Conservation (phyloP, 306 rosid genomes). For the Acmispon strigosus region DNA sequence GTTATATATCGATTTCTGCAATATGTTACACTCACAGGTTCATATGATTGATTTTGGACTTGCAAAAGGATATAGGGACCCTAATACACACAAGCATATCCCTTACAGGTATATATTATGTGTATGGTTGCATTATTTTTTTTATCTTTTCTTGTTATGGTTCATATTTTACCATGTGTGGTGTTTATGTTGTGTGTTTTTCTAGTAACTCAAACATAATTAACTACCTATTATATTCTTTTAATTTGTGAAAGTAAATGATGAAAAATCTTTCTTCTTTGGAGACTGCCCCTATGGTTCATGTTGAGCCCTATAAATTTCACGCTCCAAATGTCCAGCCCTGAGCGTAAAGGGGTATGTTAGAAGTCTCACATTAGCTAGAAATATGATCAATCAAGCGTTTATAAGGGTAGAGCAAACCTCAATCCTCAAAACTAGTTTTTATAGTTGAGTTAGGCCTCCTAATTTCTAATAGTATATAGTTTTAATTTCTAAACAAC, state of each 20-base stretch:
- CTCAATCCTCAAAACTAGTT: too few species aligned
- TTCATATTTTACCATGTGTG: background rate
- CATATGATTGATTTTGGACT: constrained; percentile 78
- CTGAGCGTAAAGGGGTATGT: too few species aligned
- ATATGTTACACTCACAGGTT: constrained; percentile 35
- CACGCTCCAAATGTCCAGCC: too few species aligned
- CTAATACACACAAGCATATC: constrained; percentile 61
- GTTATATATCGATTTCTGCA: background rate
- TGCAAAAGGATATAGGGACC: constrained; percentile 59
- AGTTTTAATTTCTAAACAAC: background rate
- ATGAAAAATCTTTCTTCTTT: background rate
- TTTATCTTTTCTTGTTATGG: background rate
- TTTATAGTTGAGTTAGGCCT: too few species aligned
- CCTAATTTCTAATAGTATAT: too few species aligned
- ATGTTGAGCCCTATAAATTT: too few species aligned
- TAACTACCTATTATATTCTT: background rate
- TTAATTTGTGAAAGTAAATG: background rate
- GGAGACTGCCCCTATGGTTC: too few species aligned
- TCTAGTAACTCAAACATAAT: background rate
- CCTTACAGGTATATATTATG: constrained; percentile 47
- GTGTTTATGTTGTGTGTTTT: background rate
- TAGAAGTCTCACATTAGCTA: too few species aligned
- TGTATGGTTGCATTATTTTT: background rate
- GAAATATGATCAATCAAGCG: too few species aligned
- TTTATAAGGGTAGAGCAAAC: too few species aligned